A percentile compares a stretch with the other conserved stretches of the same genome.
phyloP scores from a whole-genome alignment of 768 basidiomycete species.

The Leccinum variicolor region DNA sequence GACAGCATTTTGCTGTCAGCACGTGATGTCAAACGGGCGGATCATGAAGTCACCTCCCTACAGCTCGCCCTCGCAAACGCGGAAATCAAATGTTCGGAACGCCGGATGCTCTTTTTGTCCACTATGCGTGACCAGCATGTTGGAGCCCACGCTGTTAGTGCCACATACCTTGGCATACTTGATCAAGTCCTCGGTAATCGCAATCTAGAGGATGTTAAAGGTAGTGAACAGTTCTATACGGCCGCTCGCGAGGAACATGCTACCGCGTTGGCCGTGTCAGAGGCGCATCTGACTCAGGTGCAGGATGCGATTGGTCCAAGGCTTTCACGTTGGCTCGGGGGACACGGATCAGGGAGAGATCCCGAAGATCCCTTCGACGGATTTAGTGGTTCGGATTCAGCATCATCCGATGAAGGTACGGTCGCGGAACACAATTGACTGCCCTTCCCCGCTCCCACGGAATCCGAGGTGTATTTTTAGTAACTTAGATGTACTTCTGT shows the following conservation, averaged over 20 bases:
- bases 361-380: neutral
- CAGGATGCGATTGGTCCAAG: neutral
- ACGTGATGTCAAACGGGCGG: neutral
- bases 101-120: neutral
- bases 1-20: neutral
- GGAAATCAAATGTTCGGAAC: neutral
- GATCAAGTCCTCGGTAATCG: neutral
- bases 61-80: neutral
- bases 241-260: neutral
- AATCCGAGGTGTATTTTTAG: neutral
- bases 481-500: neutral
- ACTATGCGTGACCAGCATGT: neutral
- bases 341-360: neutral
- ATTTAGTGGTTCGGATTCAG: neutral
- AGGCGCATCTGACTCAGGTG: neutral
- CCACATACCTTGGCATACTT: neutral
- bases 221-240: neutral
- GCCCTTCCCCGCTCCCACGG: neutral
- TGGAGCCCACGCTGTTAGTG: neutral
- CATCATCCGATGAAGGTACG: neutral
- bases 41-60: neutral
- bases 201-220: neutral
- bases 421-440: neutral
- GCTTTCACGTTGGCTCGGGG: neutral
- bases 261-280: neutral